phyloP scores from a whole-genome alignment of 768 basidiomycete genomes.

The Pisolithus tinctorius region DNA sequence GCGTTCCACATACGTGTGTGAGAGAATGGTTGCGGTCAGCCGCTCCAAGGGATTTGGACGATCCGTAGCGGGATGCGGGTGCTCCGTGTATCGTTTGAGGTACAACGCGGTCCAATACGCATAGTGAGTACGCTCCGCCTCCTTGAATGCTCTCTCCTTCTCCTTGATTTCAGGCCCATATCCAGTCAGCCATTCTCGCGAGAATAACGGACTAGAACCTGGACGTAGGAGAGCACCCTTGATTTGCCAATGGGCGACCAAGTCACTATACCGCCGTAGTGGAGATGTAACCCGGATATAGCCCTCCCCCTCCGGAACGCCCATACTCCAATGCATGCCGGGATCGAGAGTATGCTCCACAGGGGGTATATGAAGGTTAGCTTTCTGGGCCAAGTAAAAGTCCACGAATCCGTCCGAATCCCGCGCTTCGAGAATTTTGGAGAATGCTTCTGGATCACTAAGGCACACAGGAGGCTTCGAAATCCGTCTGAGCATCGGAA shows the following conservation, averaged over 20 bases:
- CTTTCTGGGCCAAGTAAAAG: constrained; percentile 27
- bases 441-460: constrained; percentile 28
- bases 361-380: constrained; percentile 27
- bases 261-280: constrained; percentile 75
- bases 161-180: constrained; percentile 33
- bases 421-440: constrained; percentile 44
- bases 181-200: constrained; percentile 36
- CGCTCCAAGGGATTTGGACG: constrained; percentile 22
- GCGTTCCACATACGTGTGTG: constrained; percentile 5
- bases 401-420: constrained; percentile 39
- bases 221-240: constrained; percentile 59
- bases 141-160: constrained; percentile 29
- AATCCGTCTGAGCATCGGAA: constrained; percentile 62
- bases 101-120: constrained; percentile 36
- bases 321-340: constrained; percentile 60
- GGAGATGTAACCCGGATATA: constrained; percentile 85
- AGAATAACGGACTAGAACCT: constrained; percentile 36
- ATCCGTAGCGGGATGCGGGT: constrained; percentile 11
- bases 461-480: constrained; percentile 26
- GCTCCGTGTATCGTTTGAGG: constrained; percentile 32
- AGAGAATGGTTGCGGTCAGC: constrained; percentile 20
- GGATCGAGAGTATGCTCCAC: constrained; percentile 48
- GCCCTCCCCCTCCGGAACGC: constrained; percentile 65
- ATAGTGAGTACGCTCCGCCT: constrained; percentile 27
- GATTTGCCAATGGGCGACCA: constrained; percentile 90